phyloP scores from a whole-genome alignment of 108 stramenopile species.

The Mayamaea pseudoterrestris region DNA sequence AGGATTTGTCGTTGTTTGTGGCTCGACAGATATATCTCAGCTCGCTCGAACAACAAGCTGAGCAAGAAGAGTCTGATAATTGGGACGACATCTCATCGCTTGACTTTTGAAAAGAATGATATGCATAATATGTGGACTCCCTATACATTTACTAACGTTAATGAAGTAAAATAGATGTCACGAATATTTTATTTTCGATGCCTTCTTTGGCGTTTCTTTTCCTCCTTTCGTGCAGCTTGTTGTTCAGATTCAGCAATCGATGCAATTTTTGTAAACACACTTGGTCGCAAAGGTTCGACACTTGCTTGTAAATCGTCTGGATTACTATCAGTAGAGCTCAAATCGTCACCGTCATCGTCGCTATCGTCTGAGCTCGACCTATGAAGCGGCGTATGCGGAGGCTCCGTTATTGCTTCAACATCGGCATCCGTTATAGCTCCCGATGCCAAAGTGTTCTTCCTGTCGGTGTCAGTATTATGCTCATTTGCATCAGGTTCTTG shows the following conservation, averaged over 20 bases:
- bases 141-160: neutral
- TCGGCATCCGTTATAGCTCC: neutral
- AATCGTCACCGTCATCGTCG: neutral
- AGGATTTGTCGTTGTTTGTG: constrained; percentile 70
- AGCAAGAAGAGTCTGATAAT: neutral
- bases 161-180: neutral
- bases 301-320: neutral
- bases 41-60: constrained; percentile 9
- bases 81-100: neutral
- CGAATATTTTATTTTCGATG: neutral
- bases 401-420: neutral
- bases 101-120: neutral
- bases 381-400: neutral
- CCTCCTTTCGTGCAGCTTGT: neutral
- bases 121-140: neutral
- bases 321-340: neutral
- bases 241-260: constrained; percentile 1
- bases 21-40: constrained; percentile 46
- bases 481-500: neutral
- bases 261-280: constrained; percentile 12
- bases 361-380: neutral
- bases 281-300: constrained; percentile 5
- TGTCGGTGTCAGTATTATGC: neutral
- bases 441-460: neutral
- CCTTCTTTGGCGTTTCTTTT: neutral